Percentiles rank a stretch among this genome's conserved stretches.
Evolutionary conservation across 805 yeast species (phyloP).

Genomic region (Jamesozyma hellenica): DNA sequence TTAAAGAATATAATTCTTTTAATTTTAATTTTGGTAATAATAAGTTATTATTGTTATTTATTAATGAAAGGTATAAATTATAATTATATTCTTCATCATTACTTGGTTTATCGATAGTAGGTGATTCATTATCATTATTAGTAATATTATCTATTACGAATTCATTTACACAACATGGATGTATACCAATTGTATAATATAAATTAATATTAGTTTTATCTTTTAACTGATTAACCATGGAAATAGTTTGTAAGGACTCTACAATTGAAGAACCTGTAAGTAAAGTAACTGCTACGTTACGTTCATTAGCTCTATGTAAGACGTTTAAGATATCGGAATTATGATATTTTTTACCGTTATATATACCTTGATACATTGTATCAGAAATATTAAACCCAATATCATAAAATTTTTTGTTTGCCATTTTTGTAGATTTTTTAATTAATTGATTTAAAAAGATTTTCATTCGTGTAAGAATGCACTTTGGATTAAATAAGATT

Average conservation of each 20-base stretch:
- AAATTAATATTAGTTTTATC: conserved; percentile 20
- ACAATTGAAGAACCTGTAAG: conserved; percentile 73
- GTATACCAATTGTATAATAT: conserved; percentile 82
- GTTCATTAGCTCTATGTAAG: conserved; percentile 51
- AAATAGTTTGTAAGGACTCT: conserved; percentile 57
- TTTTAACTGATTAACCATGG: conserved; percentile 37
- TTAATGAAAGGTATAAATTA: conserved; percentile 3
- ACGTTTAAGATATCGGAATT: conserved; percentile 55
- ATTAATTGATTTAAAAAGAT: too few species aligned
- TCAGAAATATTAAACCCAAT: conserved; percentile 78
- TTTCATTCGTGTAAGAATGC: too few species aligned
- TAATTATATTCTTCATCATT: conserved; percentile 17
- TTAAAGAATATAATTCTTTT: conserved; percentile 40
- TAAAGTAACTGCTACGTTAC: conserved; percentile 59
- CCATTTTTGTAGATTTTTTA: not conserved
- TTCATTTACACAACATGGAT: conserved; percentile 78
- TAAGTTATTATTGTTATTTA: conserved; percentile 2
- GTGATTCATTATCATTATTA: conserved; percentile 16
- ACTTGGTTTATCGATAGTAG: conserved; percentile 21
- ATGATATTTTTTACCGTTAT: conserved; percentile 63
- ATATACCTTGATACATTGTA: conserved; percentile 73
- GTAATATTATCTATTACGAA: conserved; percentile 21
- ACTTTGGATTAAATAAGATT: too few species aligned
- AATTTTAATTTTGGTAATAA: conserved; percentile 9
- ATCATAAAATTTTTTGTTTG: conserved; percentile 28